Conservation (phyloP, 2,329 filamentous ascomycete genomes). For the Alternaria ethzedia region DNA sequence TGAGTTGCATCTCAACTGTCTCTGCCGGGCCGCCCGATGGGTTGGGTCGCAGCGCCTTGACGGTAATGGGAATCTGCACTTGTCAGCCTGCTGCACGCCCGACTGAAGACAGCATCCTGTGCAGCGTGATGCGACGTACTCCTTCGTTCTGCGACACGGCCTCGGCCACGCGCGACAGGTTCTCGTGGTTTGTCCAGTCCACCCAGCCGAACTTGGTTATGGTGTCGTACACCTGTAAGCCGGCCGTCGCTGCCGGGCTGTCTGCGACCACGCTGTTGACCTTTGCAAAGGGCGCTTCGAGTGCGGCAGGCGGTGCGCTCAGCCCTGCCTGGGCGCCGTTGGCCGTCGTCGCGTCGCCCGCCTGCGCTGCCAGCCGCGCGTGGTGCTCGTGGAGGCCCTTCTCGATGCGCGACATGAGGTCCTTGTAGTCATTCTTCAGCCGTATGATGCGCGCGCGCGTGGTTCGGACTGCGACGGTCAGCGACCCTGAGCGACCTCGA, state of each 20-base stretch:
- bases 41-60: constrained; percentile 65
- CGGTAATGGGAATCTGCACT: constrained; percentile 69
- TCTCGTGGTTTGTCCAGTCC: constrained; percentile 84
- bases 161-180: constrained; percentile 83
- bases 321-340: constrained; percentile 26
- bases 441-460: constrained; percentile 88
- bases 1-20: constrained; percentile 73
- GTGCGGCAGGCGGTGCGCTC: constrained; percentile 37
- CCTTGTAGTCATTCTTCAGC: constrained; percentile 91
- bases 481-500: constrained; percentile 72
- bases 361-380: constrained; percentile 65
- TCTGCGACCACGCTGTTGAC: constrained; percentile 81
- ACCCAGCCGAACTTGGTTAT: constrained; percentile 86
- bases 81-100: constrained; percentile 30
- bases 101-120: background rate
- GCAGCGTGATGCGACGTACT: constrained; percentile 61
- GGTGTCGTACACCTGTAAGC: constrained; percentile 78
- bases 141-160: constrained; percentile 89
- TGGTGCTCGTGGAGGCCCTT: constrained; percentile 89
- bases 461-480: constrained; percentile 76
- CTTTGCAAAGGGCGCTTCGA: constrained; percentile 78
- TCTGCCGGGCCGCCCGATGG: constrained; percentile 42
- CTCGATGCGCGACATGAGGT: constrained; percentile 83
- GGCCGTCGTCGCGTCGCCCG: constrained; percentile 44
- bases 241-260: constrained; percentile 84